phyloP scores from a whole-genome alignment of 2,329 filamentous ascomycete genomes.

The Thermoascus crustaceus region DNA sequence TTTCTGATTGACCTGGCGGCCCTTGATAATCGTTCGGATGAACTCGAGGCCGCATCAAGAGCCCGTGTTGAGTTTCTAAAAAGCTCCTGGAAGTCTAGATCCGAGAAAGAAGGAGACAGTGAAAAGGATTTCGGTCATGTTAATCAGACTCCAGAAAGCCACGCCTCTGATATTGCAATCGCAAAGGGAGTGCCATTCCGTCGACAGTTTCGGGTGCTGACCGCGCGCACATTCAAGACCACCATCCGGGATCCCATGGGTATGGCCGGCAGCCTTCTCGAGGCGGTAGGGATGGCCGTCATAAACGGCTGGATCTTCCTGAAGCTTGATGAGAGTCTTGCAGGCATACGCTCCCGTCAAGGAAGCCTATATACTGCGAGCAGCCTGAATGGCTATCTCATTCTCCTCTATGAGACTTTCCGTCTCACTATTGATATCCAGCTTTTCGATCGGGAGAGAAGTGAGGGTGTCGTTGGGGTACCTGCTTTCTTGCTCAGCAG shows the following conservation, averaged over 20 bases:
- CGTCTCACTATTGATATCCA: slow-evolving; percentile 66
- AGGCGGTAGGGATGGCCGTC: slow-evolving; percentile 62
- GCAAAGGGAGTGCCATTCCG: slow-evolving; percentile 47
- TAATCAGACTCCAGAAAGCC: not conserved
- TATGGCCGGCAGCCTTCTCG: slow-evolving; percentile 60
- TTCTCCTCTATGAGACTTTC: slow-evolving; percentile 68
- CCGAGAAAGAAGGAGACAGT: not conserved
- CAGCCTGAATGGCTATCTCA: slow-evolving; percentile 66
- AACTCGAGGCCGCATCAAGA: slow-evolving; percentile 54
- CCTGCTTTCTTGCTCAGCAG: slow-evolving; percentile 63
- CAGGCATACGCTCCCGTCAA: slow-evolving; percentile 65
- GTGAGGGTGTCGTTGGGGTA: slow-evolving; percentile 63
- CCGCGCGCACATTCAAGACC: slow-evolving; percentile 59
- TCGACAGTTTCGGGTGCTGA: slow-evolving; percentile 59
- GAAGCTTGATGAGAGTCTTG: slow-evolving; percentile 54
- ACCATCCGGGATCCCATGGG: slow-evolving; percentile 72
- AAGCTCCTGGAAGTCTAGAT: slow-evolving; percentile 44
- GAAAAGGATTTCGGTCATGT: slow-evolving; percentile 5
- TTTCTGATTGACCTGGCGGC: slow-evolving; percentile 67
- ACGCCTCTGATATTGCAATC: slow-evolving; percentile 5
- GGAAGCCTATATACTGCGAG: slow-evolving; percentile 65
- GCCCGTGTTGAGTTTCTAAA: slow-evolving; percentile 55
- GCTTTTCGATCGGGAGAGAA: slow-evolving; percentile 66
- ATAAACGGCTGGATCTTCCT: slow-evolving; percentile 68
- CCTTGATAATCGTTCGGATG: slow-evolving; percentile 61